These are phyloP conservation scores for Yamadazyma olivae DNA, from an alignment of 805 yeast species.

Conservation along the genomic window DNA sequence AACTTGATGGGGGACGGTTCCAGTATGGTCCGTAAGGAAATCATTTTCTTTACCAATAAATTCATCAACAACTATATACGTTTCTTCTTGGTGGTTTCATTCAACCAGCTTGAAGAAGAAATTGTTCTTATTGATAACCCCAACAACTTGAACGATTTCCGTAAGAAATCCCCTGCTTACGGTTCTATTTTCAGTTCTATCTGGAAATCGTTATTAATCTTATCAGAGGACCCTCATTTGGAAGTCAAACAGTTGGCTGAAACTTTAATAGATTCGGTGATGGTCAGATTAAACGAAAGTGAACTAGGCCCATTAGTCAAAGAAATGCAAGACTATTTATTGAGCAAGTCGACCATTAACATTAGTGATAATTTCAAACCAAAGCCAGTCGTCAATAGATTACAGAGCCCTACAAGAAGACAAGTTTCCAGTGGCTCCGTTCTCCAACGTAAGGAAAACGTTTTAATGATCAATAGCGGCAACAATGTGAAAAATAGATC, in stretches of 20 bases:
- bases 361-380: slow-evolving; percentile 40
- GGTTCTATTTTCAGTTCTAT: slow-evolving; percentile 82
- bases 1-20: slow-evolving; percentile 82
- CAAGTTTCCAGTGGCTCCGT: slow-evolving; percentile 23
- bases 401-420: slow-evolving; percentile 13
- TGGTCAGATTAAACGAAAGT: slow-evolving; percentile 60
- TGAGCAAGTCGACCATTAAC: slow-evolving; percentile 46
- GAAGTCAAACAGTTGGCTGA: slow-evolving; percentile 76
- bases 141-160: slow-evolving; percentile 60
- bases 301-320: slow-evolving; percentile 61
- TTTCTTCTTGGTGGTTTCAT: slow-evolving; percentile 84
- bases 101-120: slow-evolving; percentile 80
- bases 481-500: slow-evolving; percentile 25
- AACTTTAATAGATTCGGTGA: slow-evolving; percentile 69
- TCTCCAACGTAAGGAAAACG: slow-evolving; percentile 17
- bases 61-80: slow-evolving; percentile 66
- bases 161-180: slow-evolving; percentile 73
- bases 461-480: slow-evolving; percentile 24
- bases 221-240: slow-evolving; percentile 84
- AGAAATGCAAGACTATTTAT: slow-evolving; percentile 62
- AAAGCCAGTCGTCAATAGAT: slow-evolving; percentile 33
- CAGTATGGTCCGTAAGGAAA: slow-evolving; percentile 82
- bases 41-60: slow-evolving; percentile 71
- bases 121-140: slow-evolving; percentile 62
- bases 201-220: slow-evolving; percentile 80